Evolutionary conservation across 495 filamentous ascomycete species (phyloP).

Genomic region (Lindgomyces ingoldianus): DNA sequence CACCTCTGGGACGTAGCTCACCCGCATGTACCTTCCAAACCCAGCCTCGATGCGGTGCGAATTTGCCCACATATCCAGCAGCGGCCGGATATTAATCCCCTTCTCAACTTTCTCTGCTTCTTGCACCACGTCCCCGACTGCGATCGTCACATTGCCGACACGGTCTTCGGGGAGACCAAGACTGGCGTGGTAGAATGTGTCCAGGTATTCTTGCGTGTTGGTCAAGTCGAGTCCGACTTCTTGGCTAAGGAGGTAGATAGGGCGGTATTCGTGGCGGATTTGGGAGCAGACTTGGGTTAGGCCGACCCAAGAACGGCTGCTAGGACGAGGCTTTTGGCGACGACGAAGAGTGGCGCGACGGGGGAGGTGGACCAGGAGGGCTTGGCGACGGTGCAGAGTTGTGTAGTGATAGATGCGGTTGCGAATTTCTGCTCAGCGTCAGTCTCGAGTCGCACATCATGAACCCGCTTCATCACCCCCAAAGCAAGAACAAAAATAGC

Average conservation of each 20-base stretch:
- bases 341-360: conserved; percentile 1
- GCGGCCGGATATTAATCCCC: not conserved
- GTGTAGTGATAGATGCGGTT: conserved; percentile 1
- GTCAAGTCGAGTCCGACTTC: conserved; percentile 7
- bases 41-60: conserved; percentile 7
- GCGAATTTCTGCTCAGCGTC: conserved; percentile 5
- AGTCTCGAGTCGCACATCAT: too few relatives aligned
- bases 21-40: not conserved
- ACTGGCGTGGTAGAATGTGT: not conserved
- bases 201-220: not conserved
- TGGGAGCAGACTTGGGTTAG: conserved; percentile 17
- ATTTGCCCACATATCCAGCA: conserved; percentile 14
- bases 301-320: not conserved
- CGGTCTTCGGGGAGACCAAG: not conserved
- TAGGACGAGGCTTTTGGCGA: not conserved
- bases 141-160: conserved; percentile 6
- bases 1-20: not conserved
- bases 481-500: not conserved
- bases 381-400: not conserved
- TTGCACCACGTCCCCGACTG: not conserved
- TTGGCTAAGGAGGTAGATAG: not conserved
- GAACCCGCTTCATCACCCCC: not conserved
- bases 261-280: conserved; percentile 9
- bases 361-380: conserved; percentile 6
- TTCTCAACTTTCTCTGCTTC: not conserved